Evolutionary conservation across 768 basidiomycete genomes (phyloP), one percentile per base, ranked within the genome.

Genomic region (Pleurotus citrinopileatus): DNA sequence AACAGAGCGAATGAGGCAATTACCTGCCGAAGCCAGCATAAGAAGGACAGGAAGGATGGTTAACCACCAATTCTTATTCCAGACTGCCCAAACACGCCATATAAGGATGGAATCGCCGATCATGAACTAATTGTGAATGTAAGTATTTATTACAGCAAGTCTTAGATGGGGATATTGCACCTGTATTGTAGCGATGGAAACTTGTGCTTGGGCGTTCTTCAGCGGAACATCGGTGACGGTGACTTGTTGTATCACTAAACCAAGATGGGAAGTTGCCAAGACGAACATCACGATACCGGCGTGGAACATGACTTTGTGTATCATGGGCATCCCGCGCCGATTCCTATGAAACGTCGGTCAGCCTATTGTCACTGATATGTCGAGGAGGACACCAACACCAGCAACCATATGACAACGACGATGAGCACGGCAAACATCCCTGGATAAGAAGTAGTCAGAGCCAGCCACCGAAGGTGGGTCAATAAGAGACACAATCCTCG

Each of bases 231-330:
- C 48, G 19, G 22, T 28, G 17, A 51, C 48, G 19, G 48, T 51
- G 29, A 51, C 48, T 25, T 51, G 48, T 23, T 51, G 48, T 36
- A 51, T 51, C 48, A 51, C 48, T n/a, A 51, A 23, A 9, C 48
- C 48, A n/a, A 51, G 20, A 51, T 51, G 48, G 32, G 29, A 51
- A 20, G 29, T 19, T 12, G 48, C 29, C 9, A 51, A 34, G n/a
- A 51, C 48, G 34, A 51, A 51, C 48, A 51, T 51, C n/a, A 51
- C 32, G 17, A 51, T 51, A 7, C 48, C 48, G n/a, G 48, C 48
- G 34, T 29, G 17, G 32, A 51, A 51, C 48, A 51, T 51, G 19
- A 51, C 48, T 37, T 37, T 51, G 23, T 51, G 48, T 13, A 51
- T 51, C 48, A 51, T 22, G 10, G 48, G 48, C 48, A 51, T 51